Evolutionary conservation across 768 basidiomycete species (phyloP), one percentile per base, ranked within the genome.

Genomic region (Phylloporus sp.): DNA sequence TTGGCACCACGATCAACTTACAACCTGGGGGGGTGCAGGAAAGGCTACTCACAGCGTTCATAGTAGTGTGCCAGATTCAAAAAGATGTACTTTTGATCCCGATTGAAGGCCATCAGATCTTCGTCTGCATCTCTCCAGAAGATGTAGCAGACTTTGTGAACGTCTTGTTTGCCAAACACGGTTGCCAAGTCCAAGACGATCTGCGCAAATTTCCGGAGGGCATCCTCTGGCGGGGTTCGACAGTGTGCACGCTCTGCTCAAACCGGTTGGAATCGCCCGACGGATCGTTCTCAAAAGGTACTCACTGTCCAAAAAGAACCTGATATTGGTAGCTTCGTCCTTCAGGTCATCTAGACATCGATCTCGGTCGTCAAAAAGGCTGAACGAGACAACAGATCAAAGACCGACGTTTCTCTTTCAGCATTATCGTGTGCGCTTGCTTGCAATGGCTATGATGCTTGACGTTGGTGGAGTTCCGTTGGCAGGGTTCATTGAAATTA

Each of bases 51-150:
- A 56, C 54, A 40, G 28, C 43, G 44, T 23, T 18, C 32, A 18
- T 38, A 11, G 32, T 56, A 40, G 27, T 57, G 38, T 9, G 55
- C 55, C 13, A 56, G 38, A 27, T 56, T 56, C 13, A 56, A 37
- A 35, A 45, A 55, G 8, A 55, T 42, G 15, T 38, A 48, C 15
- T 14, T 40, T n/a, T 56, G 44, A 18, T 52, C 50, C 9, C 55
- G 23, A 34, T 56, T 56, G 8, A 57, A 56, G 11, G 55, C 54
- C 54, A 56, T 57, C 1, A 56, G 28, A 24, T 57, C 45, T 3
- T 57, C 39, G 3, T 47, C 54, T 0, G 38, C 57, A 18, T 56
- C 54, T 38, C 57, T 46, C 54, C 54, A 56, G 42, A 56, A 48
- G 22, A 56, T 53, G 36, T 22, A 47, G 23, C 54, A 55, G 17